These are phyloP conservation scores for Quercus wislizeni DNA, from an alignment of 306 rosid genomes.

Conservation along the genomic window DNA sequence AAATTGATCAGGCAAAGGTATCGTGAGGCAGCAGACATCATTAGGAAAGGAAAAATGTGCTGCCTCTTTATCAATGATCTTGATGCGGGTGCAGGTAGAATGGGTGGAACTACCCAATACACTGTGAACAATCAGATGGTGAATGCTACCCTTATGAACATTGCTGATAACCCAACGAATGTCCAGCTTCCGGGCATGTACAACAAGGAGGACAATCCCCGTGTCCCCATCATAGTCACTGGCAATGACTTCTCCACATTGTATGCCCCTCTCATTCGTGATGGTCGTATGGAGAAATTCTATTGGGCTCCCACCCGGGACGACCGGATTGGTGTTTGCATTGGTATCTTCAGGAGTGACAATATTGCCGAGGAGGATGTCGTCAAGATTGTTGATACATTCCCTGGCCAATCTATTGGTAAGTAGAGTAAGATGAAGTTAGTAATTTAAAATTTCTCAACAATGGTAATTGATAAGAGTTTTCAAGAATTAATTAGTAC, in stretches of 20 bases:
- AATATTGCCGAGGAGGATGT: constrained; percentile 33
- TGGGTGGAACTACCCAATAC: constrained; percentile 61
- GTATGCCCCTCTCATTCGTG: constrained; percentile 63
- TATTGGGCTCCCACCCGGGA: constrained; percentile 65
- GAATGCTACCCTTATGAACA: constrained; percentile 63
- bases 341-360: constrained; percentile 48
- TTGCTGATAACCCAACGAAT: constrained; percentile 58
- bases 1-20: constrained; percentile 47
- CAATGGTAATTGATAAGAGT: too few relatives aligned
- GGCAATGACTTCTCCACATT: constrained; percentile 61
- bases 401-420: constrained; percentile 65
- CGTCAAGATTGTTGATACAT: constrained; percentile 47
- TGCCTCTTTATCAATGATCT: constrained; percentile 58
- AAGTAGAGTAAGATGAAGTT: constrained; percentile 2
- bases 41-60: constrained; percentile 56
- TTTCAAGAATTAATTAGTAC: too few relatives aligned
- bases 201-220: constrained; percentile 57
- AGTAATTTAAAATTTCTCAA: too few relatives aligned
- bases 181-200: constrained; percentile 62
- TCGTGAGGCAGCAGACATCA: constrained; percentile 46
- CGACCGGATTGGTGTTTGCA: constrained; percentile 51
- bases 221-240: constrained; percentile 50
- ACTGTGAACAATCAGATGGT: constrained; percentile 68
- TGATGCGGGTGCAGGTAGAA: constrained; percentile 60
- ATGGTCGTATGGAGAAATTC: constrained; percentile 63